phyloP scores from a whole-genome alignment of 495 filamentous ascomycete species.

The Hyphodiscus hymeniophilus region DNA sequence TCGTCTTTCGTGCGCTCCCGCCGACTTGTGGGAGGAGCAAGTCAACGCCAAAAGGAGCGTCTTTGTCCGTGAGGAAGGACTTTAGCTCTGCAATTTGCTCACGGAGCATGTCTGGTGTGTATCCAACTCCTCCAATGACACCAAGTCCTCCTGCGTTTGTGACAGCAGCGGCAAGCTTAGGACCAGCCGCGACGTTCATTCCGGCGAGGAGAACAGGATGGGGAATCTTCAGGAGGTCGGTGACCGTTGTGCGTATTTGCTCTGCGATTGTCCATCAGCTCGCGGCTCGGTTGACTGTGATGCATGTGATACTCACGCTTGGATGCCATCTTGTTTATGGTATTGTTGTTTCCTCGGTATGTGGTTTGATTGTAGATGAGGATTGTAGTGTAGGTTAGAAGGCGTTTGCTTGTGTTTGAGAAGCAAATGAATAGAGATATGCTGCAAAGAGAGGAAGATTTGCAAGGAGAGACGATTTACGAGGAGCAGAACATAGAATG shows the following conservation, averaged over 20 bases:
- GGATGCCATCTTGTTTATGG: slow-evolving; percentile 58
- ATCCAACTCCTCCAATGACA: slow-evolving; percentile 93
- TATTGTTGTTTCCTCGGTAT: background rate
- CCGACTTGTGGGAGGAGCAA: slow-evolving; percentile 91
- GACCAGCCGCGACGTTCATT: slow-evolving; percentile 98
- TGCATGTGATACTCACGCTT: slow-evolving; percentile 54
- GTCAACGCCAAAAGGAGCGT: slow-evolving; percentile 97
- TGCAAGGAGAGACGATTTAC: background rate
- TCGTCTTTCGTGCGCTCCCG: slow-evolving; percentile 87
- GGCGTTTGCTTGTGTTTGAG: no score
- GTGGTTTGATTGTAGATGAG: slow-evolving; percentile 7
- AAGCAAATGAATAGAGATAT: slow-evolving; percentile 1
- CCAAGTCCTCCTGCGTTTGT: slow-evolving; percentile 95
- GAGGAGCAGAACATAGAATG: background rate
- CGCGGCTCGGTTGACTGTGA: background rate
- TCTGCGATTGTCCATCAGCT: slow-evolving; percentile 44
- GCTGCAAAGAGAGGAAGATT: background rate
- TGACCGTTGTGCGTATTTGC: slow-evolving; percentile 78
- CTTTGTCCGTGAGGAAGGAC: slow-evolving; percentile 82
- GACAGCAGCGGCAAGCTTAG: slow-evolving; percentile 93
- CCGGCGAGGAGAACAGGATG: slow-evolving; percentile 93
- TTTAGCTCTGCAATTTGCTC: slow-evolving; percentile 96
- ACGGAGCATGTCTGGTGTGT: slow-evolving; percentile 92
- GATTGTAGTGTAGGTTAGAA: no score
- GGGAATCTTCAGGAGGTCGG: slow-evolving; percentile 94